A percentile compares a stretch with the other conserved stretches of the same genome.
These are phyloP conservation scores for Ramularia endophylla DNA, from an alignment of 2,329 filamentous ascomycete species.

Conservation along the genomic window DNA sequence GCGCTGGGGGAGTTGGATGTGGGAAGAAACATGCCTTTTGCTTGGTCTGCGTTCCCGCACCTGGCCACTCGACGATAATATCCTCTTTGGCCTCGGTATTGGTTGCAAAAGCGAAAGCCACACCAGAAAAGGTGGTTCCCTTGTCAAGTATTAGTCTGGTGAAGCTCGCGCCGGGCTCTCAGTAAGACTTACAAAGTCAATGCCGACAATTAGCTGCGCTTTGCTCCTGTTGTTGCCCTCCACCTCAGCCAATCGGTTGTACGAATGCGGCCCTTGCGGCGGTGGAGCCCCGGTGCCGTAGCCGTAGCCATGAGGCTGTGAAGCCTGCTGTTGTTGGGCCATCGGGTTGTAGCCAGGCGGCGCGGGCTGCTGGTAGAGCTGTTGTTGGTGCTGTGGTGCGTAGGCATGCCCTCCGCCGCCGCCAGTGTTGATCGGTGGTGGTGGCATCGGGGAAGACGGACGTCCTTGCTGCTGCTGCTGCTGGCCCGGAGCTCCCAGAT, in stretches of 20 bases:
- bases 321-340: conserved; percentile 24
- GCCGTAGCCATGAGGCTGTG: conserved; percentile 15
- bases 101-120: conserved; percentile 87
- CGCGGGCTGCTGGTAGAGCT: conserved; percentile 35
- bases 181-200: conserved; percentile 75
- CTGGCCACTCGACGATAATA: conserved; percentile 98
- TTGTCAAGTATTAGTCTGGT: conserved; percentile 34
- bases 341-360: conserved; percentile 33
- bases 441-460: conserved; percentile 40
- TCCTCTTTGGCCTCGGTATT: conserved; percentile 98
- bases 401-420: conserved; percentile 44
- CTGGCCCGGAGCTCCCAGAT: conserved; percentile 33
- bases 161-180: not conserved
- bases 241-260: conserved; percentile 53
- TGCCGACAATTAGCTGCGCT: conserved; percentile 95
- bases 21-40: conserved; percentile 70
- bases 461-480: conserved; percentile 41
- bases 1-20: no score
- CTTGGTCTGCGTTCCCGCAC: conserved; percentile 94
- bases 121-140: conserved; percentile 97
- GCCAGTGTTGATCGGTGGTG: conserved; percentile 42
- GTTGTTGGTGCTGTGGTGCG: conserved; percentile 39
- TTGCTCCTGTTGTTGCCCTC: conserved; percentile 86
- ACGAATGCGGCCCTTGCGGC: conserved; percentile 16
- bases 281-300: conserved; percentile 12